Evolutionary conservation across 2,329 filamentous ascomycete species (phyloP).

Genomic region (Aspergillus niger): DNA sequence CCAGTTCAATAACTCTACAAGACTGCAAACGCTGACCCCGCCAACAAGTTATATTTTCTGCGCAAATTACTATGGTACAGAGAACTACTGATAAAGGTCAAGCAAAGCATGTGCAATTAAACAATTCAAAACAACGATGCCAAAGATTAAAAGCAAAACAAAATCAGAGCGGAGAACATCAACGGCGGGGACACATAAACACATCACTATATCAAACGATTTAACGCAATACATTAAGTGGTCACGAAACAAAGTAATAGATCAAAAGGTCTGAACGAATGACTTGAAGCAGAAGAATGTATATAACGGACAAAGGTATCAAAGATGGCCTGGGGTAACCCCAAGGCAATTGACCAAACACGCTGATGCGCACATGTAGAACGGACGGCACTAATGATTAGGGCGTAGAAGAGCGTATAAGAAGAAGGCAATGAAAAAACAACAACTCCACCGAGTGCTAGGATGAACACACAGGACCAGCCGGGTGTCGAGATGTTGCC

Average conservation of each 20-base stretch:
- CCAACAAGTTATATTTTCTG: constrained; percentile 35
- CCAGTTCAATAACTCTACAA: not conserved
- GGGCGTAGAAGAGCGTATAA: constrained; percentile 16
- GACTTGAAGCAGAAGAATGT: constrained; percentile 22
- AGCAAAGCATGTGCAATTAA: constrained; percentile 20
- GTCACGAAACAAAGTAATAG: constrained; percentile 16
- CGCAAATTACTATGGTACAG: constrained; percentile 44
- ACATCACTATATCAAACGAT: constrained; percentile 33
- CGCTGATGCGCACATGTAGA: constrained; percentile 38
- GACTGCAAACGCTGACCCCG: constrained; percentile 24
- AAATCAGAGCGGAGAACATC: constrained; percentile 22
- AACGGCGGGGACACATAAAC: constrained; percentile 28
- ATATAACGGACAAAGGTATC: constrained; percentile 37
- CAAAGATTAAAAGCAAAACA: constrained; percentile 13
- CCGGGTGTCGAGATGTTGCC: constrained; percentile 46
- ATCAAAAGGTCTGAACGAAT: constrained; percentile 18
- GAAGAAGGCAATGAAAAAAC: constrained; percentile 14
- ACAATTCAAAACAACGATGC: constrained; percentile 21
- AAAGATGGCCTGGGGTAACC: constrained; percentile 24
- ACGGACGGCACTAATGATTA: constrained; percentile 32
- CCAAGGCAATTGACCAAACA: constrained; percentile 24
- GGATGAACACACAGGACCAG: constrained; percentile 50
- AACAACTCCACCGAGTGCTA: constrained; percentile 44
- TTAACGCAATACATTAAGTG: constrained; percentile 23
- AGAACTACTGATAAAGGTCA: constrained; percentile 33